Base-by-base conservation (phyloP, 2,329 filamentous ascomycete genomes). In the Knoxdaviesia proteae region DNA sequence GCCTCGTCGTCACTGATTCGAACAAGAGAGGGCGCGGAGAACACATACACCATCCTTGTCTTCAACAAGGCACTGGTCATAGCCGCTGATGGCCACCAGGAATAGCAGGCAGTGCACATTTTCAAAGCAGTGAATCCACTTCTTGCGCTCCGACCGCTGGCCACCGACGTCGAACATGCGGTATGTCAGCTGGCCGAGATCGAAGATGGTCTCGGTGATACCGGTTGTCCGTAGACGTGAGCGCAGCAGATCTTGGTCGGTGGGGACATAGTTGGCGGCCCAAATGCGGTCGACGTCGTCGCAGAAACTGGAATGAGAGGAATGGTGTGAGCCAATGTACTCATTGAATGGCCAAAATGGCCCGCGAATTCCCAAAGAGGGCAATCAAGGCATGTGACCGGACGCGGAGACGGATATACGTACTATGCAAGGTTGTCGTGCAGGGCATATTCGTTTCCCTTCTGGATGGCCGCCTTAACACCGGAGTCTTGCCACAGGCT, bases 121-220 rank as follows among this genome's bases (percentile, higher is more conserved):
- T 58, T 94, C 86, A 56, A 94, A 94, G 56, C 86, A 90, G 58
- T 94, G 86, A 48, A 94, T 93, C 86, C 86, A 94, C 67, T 94
- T 94, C 71, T 93, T 93, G 48, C 86, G 80, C 61, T 94, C 86
- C 32, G 86, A 93, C 52, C 86, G 71, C 58, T 94, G 86, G 45
- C 86, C 86, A 57, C 86, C 86, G 39, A 93, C 86, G 54, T 94
- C 86, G 60, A 93, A 93, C 86, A 96, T 94, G 53, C 86, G 80
- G 62, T 94, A 94, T 49, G 86, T 93, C 52, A 94, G 71, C 54
- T 88, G 80, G 47, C 86, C 86, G 9, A 93, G 71, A 58, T 93
- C 84, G 59, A 96, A 96, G 48, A 88, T 73, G 3, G 87, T 94
- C 60, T 96, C 88, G 41, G 84, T 94, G 52, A 96, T 96, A 52